phyloP scores from a whole-genome alignment of 495 filamentous ascomycete genomes.

The Aspergillus mulundensis region DNA sequence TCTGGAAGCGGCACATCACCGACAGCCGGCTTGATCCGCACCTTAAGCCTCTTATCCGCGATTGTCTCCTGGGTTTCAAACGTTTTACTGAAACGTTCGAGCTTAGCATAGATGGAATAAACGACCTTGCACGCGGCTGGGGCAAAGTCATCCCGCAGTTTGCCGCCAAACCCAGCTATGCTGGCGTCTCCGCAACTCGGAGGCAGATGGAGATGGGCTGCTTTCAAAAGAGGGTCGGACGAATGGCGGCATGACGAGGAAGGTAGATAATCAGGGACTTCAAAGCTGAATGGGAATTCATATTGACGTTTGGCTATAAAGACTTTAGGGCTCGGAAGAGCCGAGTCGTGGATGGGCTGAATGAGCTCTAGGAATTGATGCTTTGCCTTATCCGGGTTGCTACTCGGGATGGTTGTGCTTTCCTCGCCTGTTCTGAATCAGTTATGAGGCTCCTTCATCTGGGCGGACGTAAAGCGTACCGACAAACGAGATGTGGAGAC shows the following conservation, averaged over 20 bases:
- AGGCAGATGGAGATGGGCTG: constrained; percentile 64
- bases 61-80: constrained; percentile 32
- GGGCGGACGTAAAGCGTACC: not conserved
- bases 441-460: not conserved
- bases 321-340: constrained; percentile 55
- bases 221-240: constrained; percentile 42
- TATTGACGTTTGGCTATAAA: constrained; percentile 55
- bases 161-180: constrained; percentile 27
- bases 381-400: not conserved
- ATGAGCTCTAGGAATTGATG: constrained; percentile 57
- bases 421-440: constrained; percentile 14
- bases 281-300: constrained; percentile 67
- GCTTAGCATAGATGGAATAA: constrained; percentile 57
- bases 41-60: constrained; percentile 33
- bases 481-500: constrained; percentile 1
- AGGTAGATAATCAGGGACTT: constrained; percentile 63
- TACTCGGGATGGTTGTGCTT: constrained; percentile 10
- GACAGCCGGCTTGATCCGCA: constrained; percentile 62
- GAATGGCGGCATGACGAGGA: constrained; percentile 49
- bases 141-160: constrained; percentile 58
- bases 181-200: constrained; percentile 60
- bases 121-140: constrained; percentile 63
- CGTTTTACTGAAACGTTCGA: constrained; percentile 46
- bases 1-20: constrained; percentile 64
- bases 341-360: constrained; percentile 58